Conservation (phyloP, 306 rosid genomes). For the Cajanus cajan region DNA sequence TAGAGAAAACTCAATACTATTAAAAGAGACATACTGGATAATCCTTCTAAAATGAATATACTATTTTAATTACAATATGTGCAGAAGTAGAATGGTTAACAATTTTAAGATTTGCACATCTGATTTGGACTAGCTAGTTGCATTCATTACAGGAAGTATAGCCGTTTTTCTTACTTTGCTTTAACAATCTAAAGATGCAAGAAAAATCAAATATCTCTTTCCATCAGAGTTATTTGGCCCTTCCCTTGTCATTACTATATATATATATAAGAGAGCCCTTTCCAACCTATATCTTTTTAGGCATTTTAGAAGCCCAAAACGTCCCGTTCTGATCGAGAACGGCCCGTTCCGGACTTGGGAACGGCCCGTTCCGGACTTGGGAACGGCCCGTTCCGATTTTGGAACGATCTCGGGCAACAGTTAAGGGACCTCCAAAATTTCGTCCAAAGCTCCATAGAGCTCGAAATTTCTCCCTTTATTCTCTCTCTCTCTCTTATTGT, state of each 20-base stretch:
- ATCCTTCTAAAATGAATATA: background rate
- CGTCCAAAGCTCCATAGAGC: too few species aligned
- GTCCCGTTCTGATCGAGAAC: too few species aligned
- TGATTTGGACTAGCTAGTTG: background rate
- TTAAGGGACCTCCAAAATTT: too few species aligned
- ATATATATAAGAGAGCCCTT: too few species aligned
- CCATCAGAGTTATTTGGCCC: background rate
- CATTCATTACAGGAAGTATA: background rate
- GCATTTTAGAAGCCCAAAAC: too few species aligned
- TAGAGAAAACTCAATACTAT: background rate
- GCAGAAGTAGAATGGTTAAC: background rate
- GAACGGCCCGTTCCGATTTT: too few species aligned
- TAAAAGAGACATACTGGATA: background rate
- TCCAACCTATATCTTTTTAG: too few species aligned
- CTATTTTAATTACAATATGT: background rate
- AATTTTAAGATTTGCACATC: background rate
- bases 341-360: too few species aligned
- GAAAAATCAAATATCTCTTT: background rate
- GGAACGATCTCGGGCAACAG: too few species aligned
- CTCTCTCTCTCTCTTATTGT: too few species aligned
- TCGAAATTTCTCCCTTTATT: too few species aligned
- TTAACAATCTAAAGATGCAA: background rate
- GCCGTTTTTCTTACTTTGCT: background rate
- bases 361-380: too few species aligned
- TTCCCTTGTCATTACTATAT: background rate